These are phyloP conservation scores for Meripilus lineatus DNA, from an alignment of 1,284 basidiomycete species.

Conservation along the genomic window DNA sequence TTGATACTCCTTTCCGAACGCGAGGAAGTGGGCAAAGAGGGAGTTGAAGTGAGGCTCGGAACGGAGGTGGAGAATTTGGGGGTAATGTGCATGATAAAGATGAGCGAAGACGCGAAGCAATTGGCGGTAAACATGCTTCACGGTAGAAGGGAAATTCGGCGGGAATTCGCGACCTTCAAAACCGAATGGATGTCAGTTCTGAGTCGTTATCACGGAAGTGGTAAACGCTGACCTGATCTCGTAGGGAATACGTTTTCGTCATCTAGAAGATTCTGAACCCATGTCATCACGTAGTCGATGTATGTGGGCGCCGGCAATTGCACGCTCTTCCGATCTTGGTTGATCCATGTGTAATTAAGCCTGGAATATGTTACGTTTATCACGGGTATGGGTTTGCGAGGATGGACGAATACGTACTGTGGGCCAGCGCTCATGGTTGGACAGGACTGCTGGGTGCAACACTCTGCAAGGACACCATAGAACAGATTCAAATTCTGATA, in stretches of 20 bases:
- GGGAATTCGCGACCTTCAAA: conserved; percentile 84
- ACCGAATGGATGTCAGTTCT: neutral
- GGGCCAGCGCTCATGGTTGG: conserved; percentile 92
- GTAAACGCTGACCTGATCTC: conserved; percentile 74
- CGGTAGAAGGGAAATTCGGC: conserved; percentile 83
- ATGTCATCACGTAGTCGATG: conserved; percentile 99
- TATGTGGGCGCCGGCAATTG: conserved; percentile 94
- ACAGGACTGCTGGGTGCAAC: conserved; percentile 87
- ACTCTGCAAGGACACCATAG: conserved; percentile 93
- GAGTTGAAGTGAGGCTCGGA: conserved; percentile 97
- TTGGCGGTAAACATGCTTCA: conserved; percentile 96
- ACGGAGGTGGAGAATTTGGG: conserved; percentile 88
- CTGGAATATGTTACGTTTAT: conserved; percentile 41
- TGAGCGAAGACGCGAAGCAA: conserved; percentile 97
- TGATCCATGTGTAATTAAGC: conserved; percentile 97
- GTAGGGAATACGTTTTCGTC: conserved; percentile 95
- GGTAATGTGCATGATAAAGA: conserved; percentile 95
- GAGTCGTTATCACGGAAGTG: no score
- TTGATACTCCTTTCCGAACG: conserved; percentile 92
- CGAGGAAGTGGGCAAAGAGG: conserved; percentile 96
- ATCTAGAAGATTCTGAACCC: conserved; percentile 92
- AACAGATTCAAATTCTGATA: conserved; percentile 98
- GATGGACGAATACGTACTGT: conserved; percentile 48
- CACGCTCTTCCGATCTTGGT: conserved; percentile 90
- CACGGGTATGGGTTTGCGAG: conserved; percentile 2